Percentiles rank a stretch among this genome's conserved stretches.
phyloP scores from a whole-genome alignment of 352 stramenopile genomes.

The Halophytophthora polymorphica region DNA sequence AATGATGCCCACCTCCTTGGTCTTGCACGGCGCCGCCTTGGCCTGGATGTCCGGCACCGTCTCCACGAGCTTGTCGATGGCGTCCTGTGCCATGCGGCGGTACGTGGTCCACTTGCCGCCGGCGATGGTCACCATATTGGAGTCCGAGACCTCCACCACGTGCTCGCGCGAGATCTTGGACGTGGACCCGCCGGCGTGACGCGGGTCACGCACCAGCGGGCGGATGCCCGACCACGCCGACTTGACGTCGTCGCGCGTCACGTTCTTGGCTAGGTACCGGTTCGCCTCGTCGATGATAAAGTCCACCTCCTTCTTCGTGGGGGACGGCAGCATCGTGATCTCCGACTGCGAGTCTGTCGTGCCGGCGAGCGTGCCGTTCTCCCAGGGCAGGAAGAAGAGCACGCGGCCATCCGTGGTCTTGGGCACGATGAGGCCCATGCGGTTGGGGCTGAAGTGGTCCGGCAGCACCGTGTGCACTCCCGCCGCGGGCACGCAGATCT shows the following conservation, averaged over 20 bases:
- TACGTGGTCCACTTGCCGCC: constrained; percentile 98
- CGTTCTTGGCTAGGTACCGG: constrained; percentile 86
- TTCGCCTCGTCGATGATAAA: constrained; percentile 95
- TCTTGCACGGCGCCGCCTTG: constrained; percentile 78
- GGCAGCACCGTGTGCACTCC: constrained; percentile 95
- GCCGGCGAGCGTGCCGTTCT: constrained; percentile 90
- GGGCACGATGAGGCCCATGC: constrained; percentile 95
- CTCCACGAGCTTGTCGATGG: constrained; percentile 88
- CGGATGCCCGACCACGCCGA: constrained; percentile 95
- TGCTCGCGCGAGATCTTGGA: constrained; percentile 92
- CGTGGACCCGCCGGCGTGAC: constrained; percentile 76
- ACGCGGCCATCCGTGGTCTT: constrained; percentile 94
- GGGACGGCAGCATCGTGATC: constrained; percentile 93
- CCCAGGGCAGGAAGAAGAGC: constrained; percentile 96
- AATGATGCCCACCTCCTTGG: constrained; percentile 80
- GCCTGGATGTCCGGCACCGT: constrained; percentile 67
- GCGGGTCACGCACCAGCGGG: constrained; percentile 90
- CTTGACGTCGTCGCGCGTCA: constrained; percentile 91
- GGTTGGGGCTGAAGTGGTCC: constrained; percentile 93
- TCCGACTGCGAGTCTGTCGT: constrained; percentile 93
- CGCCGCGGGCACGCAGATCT: constrained; percentile 92
- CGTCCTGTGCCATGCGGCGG: constrained; percentile 94
- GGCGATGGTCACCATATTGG: constrained; percentile 93
- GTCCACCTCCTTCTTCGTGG: constrained; percentile 90
- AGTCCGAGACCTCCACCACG: constrained; percentile 90